Base-by-base conservation (phyloP, 192 early-diverging fungal species). In the Backusella parvicylindrica region DNA sequence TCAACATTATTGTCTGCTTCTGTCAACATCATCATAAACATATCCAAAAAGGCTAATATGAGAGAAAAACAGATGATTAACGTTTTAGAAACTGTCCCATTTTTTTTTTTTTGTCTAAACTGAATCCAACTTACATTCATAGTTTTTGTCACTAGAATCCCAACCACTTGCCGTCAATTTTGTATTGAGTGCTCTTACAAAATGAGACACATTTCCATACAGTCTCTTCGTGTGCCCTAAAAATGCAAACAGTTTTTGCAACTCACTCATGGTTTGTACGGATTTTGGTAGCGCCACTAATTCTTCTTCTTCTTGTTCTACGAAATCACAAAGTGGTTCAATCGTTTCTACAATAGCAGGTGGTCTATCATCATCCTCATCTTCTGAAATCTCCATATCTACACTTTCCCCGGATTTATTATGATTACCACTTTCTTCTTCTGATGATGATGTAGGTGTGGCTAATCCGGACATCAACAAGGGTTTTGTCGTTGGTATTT, bases 211-310 rank as follows among this genome's bases (percentile, higher is more conserved):
- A 33, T 70, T 76, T 11, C 77, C 82, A 74, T 84, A 84, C 8
- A 43, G 8, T 21, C 84, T 77, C 31, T 80, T 37, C 28, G 80
- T 80, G 30, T 74, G 37, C 5, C 32, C 35, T 6, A 86, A 47
- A 64, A 82, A 86, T 4, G 70, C 84, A 63, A 84, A 86, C 31
- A 86, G 71, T 15, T 82, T 82, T 68, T 86, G 84, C 37, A 82
- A n/a, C 72, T 86, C 84, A 18, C 78, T 75, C 33, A 84, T 47
- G 8, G 71, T 76, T 28, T 37, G 49, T 35, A 64, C 18, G 26
- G 36, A 49, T 33, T 66, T 71, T 36, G 76, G 56, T 67, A 68
- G 73, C 15, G 43, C 2, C 26, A 47, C 21, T 2, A 78, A 30
- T 8, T 71, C 70, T 0, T 63, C 60, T 12, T 63, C 53, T 0